Evolutionary conservation across 192 early-diverging fungal species (phyloP), one percentile per base, ranked within the genome.

Genomic region (Powellomyces hirtus): DNA sequence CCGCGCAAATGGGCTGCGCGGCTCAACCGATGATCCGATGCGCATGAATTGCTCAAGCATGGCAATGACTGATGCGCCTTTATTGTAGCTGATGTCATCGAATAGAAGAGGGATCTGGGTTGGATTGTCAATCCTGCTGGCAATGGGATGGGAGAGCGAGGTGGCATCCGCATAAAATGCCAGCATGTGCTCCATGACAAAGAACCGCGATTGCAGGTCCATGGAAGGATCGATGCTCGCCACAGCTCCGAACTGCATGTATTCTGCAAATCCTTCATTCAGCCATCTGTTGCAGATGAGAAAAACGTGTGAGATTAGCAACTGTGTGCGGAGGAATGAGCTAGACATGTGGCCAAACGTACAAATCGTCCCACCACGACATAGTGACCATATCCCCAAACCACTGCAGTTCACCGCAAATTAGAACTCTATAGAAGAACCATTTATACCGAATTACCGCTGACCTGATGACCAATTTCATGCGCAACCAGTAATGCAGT

Each of bases 191-290:
- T 70, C 64, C 22, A 11, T 14, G 24, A 36, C 37, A 10, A 81
- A 35, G 40, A 81, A 81, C 31, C 57, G 45, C 5, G 71, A n/a
- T n/a, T n/a, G n/a, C n/a, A n/a, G n/a, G n/a, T n/a, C n/a, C n/a
- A n/a, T 71, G 30, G 20, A 27, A 20, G 67, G 40, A 26, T 62
- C 42, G 72, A 70, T 71, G 2, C 27, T 56, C 2, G 59, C 46
- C 49, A 42, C 40, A 13, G 40, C 62, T 45, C 60, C 55, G 56
- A 62, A 66, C 42, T 70, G 38, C 22, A 92, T 90, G 86, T 91
- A 96, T 6, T 94, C 92, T 22, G 95, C 95, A 79, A 96, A 97
- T 16, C 93, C 93, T 77, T 97, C 95, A 68, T 97, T 97, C 10
- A 81, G 56, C 76, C 76, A 81, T 13, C 40, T 42, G 40, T 8